Evolutionary conservation across 2,329 filamentous ascomycete species (phyloP).

Genomic region (Cladobotryum protrusum): DNA sequence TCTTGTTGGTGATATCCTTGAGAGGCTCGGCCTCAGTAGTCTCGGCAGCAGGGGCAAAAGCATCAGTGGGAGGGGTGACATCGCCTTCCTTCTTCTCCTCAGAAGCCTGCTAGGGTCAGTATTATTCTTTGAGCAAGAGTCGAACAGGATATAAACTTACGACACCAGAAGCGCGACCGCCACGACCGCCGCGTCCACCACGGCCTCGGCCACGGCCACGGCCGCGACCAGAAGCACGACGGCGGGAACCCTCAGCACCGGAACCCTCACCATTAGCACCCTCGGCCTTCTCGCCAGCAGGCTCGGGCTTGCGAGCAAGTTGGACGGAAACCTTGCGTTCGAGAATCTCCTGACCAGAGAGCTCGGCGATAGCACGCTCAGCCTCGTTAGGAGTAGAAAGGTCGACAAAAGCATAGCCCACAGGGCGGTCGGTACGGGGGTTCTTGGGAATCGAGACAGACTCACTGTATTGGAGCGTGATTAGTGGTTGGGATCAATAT

Average conservation of each 20-base stretch:
- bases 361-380: slow-evolving; percentile 88
- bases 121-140: neutral
- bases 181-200: slow-evolving; percentile 58
- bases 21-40: slow-evolving; percentile 51
- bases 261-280: slow-evolving; percentile 69
- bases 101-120: slow-evolving; percentile 22
- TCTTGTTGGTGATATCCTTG: slow-evolving; percentile 56
- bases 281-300: slow-evolving; percentile 69
- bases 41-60: slow-evolving; percentile 39
- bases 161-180: slow-evolving; percentile 39
- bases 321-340: slow-evolving; percentile 99
- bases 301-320: slow-evolving; percentile 94
- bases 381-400: slow-evolving; percentile 91
- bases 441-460: slow-evolving; percentile 99
- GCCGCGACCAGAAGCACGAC: slow-evolving; percentile 57
- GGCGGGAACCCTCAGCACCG: slow-evolving; percentile 60
- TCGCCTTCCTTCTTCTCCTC: slow-evolving; percentile 45
- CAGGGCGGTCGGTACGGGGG: slow-evolving; percentile 94
- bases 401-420: slow-evolving; percentile 98
- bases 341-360: slow-evolving; percentile 95
- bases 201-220: slow-evolving; percentile 66
- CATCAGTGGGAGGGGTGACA: slow-evolving; percentile 38
- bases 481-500: slow-evolving; percentile 17
- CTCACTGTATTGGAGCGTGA: slow-evolving; percentile 56
- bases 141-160: slow-evolving; percentile 32